A percentile compares a stretch with the other conserved stretches of the same genome.
Evolutionary conservation across 2,329 filamentous ascomycete genomes (phyloP).

Genomic region (Penicillium sp.): DNA sequence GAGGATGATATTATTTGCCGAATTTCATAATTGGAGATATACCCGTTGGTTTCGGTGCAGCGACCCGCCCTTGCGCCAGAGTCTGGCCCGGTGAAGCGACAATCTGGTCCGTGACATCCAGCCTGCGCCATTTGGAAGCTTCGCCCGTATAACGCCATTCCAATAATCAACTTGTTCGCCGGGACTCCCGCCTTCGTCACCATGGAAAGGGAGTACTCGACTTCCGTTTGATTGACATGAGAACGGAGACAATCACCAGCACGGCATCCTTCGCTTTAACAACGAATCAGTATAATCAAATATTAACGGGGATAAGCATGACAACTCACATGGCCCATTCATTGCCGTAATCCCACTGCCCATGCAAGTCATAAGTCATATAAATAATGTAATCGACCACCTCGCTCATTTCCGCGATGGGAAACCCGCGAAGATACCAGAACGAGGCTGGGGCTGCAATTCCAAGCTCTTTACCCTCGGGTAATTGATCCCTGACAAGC

Average conservation of each 20-base stretch:
- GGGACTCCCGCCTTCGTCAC: not conserved
- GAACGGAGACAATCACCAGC: not conserved
- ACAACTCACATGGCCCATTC: too few species aligned
- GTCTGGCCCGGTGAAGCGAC: not conserved
- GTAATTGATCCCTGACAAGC: constrained; percentile 19
- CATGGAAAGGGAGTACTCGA: constrained; percentile 34
- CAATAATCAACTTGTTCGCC: not conserved
- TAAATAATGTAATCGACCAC: constrained; percentile 42
- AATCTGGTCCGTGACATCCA: not conserved
- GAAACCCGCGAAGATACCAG: constrained; percentile 41
- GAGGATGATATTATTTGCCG: too few species aligned
- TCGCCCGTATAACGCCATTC: not conserved
- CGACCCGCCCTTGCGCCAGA: too few species aligned
- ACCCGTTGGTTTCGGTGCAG: too few species aligned
- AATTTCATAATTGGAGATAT: too few species aligned
- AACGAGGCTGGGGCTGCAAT: constrained; percentile 37
- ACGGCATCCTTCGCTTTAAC: not conserved
- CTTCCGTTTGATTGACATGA: constrained; percentile 45
- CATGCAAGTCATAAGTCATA: constrained; percentile 48
- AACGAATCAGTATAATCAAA: too few species aligned
- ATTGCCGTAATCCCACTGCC: constrained; percentile 2
- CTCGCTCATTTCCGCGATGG: constrained; percentile 32
- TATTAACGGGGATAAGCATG: too few species aligned
- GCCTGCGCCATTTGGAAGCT: not conserved
- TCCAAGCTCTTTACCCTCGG: constrained; percentile 29